phyloP scores from a whole-genome alignment of 2,329 filamentous ascomycete species.

The Xylariomycetidae sp. region DNA sequence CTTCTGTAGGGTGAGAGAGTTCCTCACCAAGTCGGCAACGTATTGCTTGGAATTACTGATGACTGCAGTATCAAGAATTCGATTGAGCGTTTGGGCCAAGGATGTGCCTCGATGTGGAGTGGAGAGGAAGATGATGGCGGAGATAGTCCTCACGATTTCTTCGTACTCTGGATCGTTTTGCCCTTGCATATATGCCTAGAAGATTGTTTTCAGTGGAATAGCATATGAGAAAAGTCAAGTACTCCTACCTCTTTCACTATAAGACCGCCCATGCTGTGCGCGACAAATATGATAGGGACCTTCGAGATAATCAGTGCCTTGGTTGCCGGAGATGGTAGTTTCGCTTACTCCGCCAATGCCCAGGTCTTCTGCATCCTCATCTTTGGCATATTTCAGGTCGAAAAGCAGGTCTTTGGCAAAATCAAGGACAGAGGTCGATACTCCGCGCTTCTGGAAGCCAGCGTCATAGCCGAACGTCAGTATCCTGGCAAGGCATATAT shows the following conservation, averaged over 20 bases:
- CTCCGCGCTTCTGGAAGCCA: conserved; percentile 13
- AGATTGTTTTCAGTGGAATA: neutral
- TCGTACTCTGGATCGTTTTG: conserved; percentile 19
- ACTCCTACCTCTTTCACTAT: conserved; percentile 22
- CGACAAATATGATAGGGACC: conserved; percentile 23
- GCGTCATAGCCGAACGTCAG: conserved; percentile 29
- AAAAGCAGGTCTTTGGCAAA: conserved; percentile 28
- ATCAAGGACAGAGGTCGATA: conserved; percentile 19
- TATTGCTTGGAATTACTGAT: conserved; percentile 19
- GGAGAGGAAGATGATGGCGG: conserved; percentile 25
- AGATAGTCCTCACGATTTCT: conserved; percentile 19
- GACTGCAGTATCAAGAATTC: conserved; percentile 16
- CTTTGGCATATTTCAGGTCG: conserved; percentile 20
- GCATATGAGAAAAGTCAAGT: neutral
- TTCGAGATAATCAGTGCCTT: too few relatives aligned
- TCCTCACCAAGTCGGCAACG: conserved; percentile 21
- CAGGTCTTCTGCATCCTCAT: conserved; percentile 15
- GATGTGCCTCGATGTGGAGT: conserved; percentile 28
- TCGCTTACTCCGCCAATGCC: conserved; percentile 1
- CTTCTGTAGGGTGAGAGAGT: conserved; percentile 16
- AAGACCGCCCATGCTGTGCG: conserved; percentile 26
- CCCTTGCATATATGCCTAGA: conserved; percentile 19
- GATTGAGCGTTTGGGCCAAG: conserved; percentile 25
- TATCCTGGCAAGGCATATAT: conserved; percentile 21
- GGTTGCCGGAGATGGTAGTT: too few relatives aligned